These are phyloP conservation scores for Bothriochloa decipiens DNA, from an alignment of 176 grass and related monocot genomes.

Conservation along the genomic window DNA sequence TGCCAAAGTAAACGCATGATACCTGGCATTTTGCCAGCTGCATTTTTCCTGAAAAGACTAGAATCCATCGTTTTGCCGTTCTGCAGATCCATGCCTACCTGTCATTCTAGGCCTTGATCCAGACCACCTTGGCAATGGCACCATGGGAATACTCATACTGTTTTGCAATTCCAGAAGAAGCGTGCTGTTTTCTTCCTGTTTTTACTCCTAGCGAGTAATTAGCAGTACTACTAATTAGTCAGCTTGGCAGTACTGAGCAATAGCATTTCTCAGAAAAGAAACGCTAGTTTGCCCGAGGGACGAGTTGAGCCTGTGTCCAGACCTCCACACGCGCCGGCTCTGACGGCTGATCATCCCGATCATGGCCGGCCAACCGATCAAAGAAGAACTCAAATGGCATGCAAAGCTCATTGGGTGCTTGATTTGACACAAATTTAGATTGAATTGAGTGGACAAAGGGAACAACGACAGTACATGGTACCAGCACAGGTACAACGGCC, in stretches of 20 bases:
- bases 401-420: neutral
- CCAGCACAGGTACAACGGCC: slow-evolving; percentile 18
- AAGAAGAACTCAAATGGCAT: neutral
- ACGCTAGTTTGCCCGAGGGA: neutral
- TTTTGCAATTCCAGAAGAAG: neutral
- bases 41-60: neutral
- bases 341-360: neutral
- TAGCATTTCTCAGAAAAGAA: neutral
- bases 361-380: neutral
- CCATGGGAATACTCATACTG: neutral
- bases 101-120: neutral
- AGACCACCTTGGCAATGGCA: neutral
- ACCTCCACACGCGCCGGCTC: neutral
- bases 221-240: neutral
- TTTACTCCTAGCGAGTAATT: neutral
- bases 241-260: neutral
- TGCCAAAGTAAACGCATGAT: too few species aligned
- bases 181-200: neutral
- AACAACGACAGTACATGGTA: slow-evolving; percentile 19
- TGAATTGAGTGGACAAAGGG: slow-evolving; percentile 38
- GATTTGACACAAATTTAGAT: slow-evolving; percentile 26
- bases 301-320: too few species aligned
- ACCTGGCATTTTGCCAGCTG: neutral
- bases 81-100: neutral
- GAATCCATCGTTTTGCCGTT: neutral